Base-by-base conservation (phyloP, 805 yeast genomes). In the Alloascoidea africana region DNA sequence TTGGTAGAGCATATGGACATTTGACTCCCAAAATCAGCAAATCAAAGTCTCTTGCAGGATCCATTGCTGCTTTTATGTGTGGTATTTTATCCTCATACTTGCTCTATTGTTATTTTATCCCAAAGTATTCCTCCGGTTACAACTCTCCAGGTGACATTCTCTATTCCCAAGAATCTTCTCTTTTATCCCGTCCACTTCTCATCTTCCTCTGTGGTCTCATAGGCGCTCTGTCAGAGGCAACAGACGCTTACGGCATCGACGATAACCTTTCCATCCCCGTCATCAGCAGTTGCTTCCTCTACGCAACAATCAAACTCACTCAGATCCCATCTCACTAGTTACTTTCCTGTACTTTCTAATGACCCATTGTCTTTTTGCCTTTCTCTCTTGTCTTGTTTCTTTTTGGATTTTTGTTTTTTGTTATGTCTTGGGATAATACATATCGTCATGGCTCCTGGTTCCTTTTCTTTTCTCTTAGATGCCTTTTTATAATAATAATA, bases 181-280 rank as follows among this genome's bases (percentile, higher is more conserved):
- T 48, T 18, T 53, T 91, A 45, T 63, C 63, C 37, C 52, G 84
- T 34, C 63, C 60, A 33, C 50, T 58, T 2, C 63, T 76, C 41
- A 70, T 89, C 2, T 38, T 78, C 16, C 50, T 76, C 18, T 69
- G 78, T 46, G 98, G 97, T 0, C 48, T 85, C 15, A 71, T 85
- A 33, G 96, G 95, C 5, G 76, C 96, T 4, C 58, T 81, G 13
- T 76, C 94, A 35, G 98, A 91, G 63, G 84, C 86, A 18, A 70
- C 87, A 36, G 85, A 81, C 46, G 41, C 87, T 13, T 74, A 67
- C 41, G 74, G 72, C 33, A 60, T 87, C 58, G 98, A 91, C 56
- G 98, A 91, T 54, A 91, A 91, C 56, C 72, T 91, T 49, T 87
- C 97, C 36, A 89, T 91, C 42, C 98, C 98, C 4, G 83, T 84